These are phyloP conservation scores for Aspergillus bertholletiae DNA, from an alignment of 495 filamentous ascomycete species.

Conservation along the genomic window DNA sequence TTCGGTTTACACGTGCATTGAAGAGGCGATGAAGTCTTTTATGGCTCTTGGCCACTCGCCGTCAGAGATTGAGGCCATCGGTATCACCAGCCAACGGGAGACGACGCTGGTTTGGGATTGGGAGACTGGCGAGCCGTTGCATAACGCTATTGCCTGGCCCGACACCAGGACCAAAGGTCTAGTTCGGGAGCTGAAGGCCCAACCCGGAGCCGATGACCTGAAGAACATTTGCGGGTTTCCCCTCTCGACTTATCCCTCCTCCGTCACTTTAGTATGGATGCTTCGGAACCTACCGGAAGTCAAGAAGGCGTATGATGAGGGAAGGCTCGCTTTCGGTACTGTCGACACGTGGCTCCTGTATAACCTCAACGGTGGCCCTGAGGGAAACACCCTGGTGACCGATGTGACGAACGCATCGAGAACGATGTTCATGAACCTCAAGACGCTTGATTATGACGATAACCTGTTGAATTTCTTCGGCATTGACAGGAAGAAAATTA, in stretches of 20 bases:
- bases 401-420: slow-evolving; percentile 90
- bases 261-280: slow-evolving; percentile 86
- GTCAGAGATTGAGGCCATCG: slow-evolving; percentile 76
- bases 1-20: slow-evolving; percentile 82
- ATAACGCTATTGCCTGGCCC: slow-evolving; percentile 92
- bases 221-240: slow-evolving; percentile 79
- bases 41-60: slow-evolving; percentile 64
- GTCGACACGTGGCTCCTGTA: slow-evolving; percentile 92
- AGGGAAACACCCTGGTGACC: slow-evolving; percentile 70
- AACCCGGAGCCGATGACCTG: slow-evolving; percentile 63
- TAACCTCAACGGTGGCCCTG: slow-evolving; percentile 79
- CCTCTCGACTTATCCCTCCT: slow-evolving; percentile 90
- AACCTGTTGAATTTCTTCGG: slow-evolving; percentile 78
- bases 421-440: slow-evolving; percentile 96
- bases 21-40: slow-evolving; percentile 73
- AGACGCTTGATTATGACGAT: slow-evolving; percentile 82
- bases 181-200: slow-evolving; percentile 75
- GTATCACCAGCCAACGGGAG: slow-evolving; percentile 94
- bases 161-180: slow-evolving; percentile 80
- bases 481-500: slow-evolving; percentile 69
- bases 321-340: slow-evolving; percentile 85
- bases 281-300: slow-evolving; percentile 69
- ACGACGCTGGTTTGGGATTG: slow-evolving; percentile 90
- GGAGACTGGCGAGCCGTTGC: slow-evolving; percentile 77
- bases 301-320: slow-evolving; percentile 72